Percentiles rank a stretch among this genome's conserved stretches.
phyloP scores from a whole-genome alignment of 2,329 filamentous ascomycete species.

The Juglanconis sp. region DNA sequence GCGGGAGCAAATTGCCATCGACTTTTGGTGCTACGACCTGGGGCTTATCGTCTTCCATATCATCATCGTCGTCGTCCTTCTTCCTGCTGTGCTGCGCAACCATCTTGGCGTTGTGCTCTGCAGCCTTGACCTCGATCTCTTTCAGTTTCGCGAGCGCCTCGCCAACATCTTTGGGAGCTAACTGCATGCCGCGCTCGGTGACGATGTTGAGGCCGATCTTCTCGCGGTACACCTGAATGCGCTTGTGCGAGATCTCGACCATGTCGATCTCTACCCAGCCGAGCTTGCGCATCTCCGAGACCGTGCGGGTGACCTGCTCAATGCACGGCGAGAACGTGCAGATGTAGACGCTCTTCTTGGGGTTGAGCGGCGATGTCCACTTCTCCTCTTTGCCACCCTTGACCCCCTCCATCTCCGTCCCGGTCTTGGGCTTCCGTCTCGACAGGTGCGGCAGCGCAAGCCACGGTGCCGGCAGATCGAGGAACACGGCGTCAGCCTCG shows the following conservation, averaged over 20 bases:
- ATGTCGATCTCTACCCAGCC: constrained; percentile 93
- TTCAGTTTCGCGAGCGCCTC: constrained; percentile 74
- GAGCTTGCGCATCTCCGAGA: constrained; percentile 72
- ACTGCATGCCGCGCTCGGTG: constrained; percentile 67
- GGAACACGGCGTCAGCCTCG: constrained; percentile 68
- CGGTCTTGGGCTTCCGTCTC: constrained; percentile 40
- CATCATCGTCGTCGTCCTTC: constrained; percentile 24
- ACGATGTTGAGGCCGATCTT: constrained; percentile 66
- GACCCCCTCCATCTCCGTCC: constrained; percentile 21
- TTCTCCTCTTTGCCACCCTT: constrained; percentile 18
- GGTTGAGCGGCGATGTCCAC: constrained; percentile 65
- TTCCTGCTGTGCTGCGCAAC: constrained; percentile 28
- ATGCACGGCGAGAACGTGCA: constrained; percentile 98
- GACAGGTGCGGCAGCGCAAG: constrained; percentile 74
- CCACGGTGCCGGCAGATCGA: constrained; percentile 81
- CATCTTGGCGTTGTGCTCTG: constrained; percentile 48
- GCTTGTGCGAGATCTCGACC: constrained; percentile 80
- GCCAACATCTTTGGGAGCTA: constrained; percentile 68
- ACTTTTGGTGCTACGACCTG: constrained; percentile 18
- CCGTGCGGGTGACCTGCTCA: constrained; percentile 87
- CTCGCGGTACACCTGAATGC: constrained; percentile 79
- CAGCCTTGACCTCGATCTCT: constrained; percentile 68
- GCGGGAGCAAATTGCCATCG: constrained; percentile 18
- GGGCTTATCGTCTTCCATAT: constrained; percentile 18
- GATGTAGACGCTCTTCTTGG: constrained; percentile 68